phyloP scores from a whole-genome alignment of 2,329 filamentous ascomycete genomes.

The Penicillium sp. region DNA sequence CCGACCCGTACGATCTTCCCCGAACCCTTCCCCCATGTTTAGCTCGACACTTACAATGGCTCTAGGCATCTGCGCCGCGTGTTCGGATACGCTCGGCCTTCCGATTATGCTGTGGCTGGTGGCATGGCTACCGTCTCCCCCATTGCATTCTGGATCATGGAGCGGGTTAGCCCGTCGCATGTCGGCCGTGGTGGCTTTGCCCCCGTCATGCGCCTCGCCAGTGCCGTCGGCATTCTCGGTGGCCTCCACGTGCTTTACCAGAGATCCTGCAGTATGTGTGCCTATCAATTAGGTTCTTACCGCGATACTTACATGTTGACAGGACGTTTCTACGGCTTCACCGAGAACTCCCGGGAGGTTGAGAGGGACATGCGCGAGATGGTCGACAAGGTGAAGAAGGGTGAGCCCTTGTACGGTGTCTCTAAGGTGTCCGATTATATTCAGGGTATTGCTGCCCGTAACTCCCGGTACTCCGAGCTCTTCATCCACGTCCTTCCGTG shows the following conservation, averaged over 20 bases:
- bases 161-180: constrained; percentile 80
- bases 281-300: not conserved
- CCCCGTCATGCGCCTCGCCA: constrained; percentile 76
- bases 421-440: constrained; percentile 79
- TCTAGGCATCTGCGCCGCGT: constrained; percentile 86
- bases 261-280: constrained; percentile 74
- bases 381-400: constrained; percentile 92
- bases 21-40: constrained; percentile 11
- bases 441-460: constrained; percentile 88
- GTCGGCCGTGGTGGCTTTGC: constrained; percentile 81
- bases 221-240: constrained; percentile 70
- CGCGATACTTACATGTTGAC: constrained; percentile 16
- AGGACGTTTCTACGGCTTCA: constrained; percentile 96
- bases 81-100: constrained; percentile 77
- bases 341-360: constrained; percentile 86
- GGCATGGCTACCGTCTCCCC: constrained; percentile 72
- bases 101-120: constrained; percentile 75
- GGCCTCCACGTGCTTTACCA: constrained; percentile 86
- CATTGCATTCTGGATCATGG: constrained; percentile 72
- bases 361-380: constrained; percentile 98
- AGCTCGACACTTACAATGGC: constrained; percentile 32
- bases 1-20: constrained; percentile 77
- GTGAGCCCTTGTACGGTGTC: constrained; percentile 84
- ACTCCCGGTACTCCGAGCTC: constrained; percentile 86
- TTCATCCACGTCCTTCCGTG: constrained; percentile 85